These are phyloP conservation scores for Dendrobium catenatum DNA, from an alignment of 106 monocot species.

Conservation along the genomic window DNA sequence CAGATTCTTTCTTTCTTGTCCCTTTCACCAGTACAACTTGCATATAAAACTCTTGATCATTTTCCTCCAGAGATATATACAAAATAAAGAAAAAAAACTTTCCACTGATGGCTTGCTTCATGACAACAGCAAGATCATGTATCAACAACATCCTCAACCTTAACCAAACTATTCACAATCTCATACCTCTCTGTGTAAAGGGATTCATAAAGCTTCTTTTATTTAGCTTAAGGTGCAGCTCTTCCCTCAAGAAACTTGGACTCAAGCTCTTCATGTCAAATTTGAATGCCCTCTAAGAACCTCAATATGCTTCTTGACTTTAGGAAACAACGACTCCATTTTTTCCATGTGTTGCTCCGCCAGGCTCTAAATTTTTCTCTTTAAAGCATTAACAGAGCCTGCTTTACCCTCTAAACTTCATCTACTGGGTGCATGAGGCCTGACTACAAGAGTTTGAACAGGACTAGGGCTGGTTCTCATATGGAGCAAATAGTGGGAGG, in stretches of 20 bases:
- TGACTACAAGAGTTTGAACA: too few relatives aligned
- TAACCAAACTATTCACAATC: conserved; percentile 42
- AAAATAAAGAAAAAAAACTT: too few relatives aligned
- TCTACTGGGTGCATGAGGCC: too few relatives aligned
- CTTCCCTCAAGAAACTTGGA: conserved; percentile 45
- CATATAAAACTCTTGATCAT: too few relatives aligned
- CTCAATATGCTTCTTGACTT: conserved; percentile 45
- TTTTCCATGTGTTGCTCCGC: conserved; percentile 25
- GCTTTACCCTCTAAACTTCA: conserved; percentile 6
- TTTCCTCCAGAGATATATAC: too few relatives aligned
- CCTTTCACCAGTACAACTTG: too few relatives aligned
- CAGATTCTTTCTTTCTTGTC: too few relatives aligned
- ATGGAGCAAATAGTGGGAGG: too few relatives aligned
- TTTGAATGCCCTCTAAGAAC: conserved; percentile 40
- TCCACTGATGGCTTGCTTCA: too few relatives aligned
- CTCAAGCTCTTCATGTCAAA: conserved; percentile 46
- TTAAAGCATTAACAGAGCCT: conserved; percentile 11
- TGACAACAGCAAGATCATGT: too few relatives aligned
- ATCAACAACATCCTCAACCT: conserved; percentile 29
- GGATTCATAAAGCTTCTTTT: conserved; percentile 44
- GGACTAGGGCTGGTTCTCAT: too few relatives aligned
- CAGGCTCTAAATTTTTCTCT: conserved; percentile 44
- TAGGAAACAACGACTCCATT: conserved; percentile 29
- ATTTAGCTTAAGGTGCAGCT: conserved; percentile 43
- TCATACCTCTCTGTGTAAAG: conserved; percentile 48